Evolutionary conservation across 306 rosid species (phyloP), one percentile per base, ranked within the genome.

Genomic region (Leucaena leucocephala): DNA sequence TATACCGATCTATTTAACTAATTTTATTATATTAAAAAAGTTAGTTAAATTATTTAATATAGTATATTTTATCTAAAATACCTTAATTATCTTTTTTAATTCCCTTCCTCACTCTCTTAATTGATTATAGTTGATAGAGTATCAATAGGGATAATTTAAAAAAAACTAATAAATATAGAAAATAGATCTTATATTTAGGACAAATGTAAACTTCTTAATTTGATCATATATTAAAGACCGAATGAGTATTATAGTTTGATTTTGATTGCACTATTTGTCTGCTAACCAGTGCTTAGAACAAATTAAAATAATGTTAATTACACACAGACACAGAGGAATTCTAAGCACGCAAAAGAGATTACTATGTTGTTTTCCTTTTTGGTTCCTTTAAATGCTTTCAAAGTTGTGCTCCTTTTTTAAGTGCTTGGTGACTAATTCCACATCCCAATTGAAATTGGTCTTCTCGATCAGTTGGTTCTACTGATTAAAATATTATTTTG

Each of bases 211-310:
- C 27, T 27, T 1, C 1, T 27, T 27, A 1, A 27, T 27, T 27
- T 0, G 0, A 27, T 27, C 1, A 27, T 27, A 27, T 27, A 27
- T 27, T 27, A 27, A 27, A 1, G 27, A 27, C 27, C 0, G 0
- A 27, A 27, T 27, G 52, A 35, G 9, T 38, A 14, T 61, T 8
- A 62, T 43, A 67, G 57, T 40, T 8, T 57, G 55, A 15, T 38
- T 40, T 50, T 79, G 43, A 49, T 62, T 48, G 72, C n/a, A 49
- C 15, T 78, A 39, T 70, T 70, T 78, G 34, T 69, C 15, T 71
- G 44, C 67, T 27, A 19, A 52, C 2, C 22, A 52, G 8, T 55
- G 62, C 33, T 7, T 19, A 8, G 1, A 19, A 19, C 33, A 55
- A 19, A 19, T 19, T 55, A 19, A 55, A 55, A 55, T 55, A 55